phyloP scores from a whole-genome alignment of 768 basidiomycete genomes.

The Boletus edulis region DNA sequence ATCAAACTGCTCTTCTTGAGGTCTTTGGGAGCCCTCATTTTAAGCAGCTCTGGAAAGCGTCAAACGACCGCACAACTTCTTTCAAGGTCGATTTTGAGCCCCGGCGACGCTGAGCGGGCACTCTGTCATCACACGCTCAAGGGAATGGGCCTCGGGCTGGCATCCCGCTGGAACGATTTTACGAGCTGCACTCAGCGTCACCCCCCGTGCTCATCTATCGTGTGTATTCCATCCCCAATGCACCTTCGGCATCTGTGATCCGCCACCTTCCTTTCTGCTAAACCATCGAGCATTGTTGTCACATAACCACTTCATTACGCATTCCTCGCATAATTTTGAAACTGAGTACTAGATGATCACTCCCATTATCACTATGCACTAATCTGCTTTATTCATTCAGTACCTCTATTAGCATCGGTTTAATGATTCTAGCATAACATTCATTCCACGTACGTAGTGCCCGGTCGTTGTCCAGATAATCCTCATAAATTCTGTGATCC shows the following conservation, averaged over 20 bases:
- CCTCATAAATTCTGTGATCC: constrained; percentile 2
- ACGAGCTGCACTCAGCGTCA: constrained; percentile 6
- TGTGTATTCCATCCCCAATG: constrained; percentile 14
- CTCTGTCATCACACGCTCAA: constrained; percentile 2
- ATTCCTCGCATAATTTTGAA: constrained; percentile 32
- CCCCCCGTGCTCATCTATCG: constrained; percentile 4
- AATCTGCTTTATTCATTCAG: constrained; percentile 31
- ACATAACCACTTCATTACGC: constrained; percentile 38
- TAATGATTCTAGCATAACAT: constrained; percentile 31
- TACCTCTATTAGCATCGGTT: constrained; percentile 26
- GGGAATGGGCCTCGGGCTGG: constrained; percentile 15
- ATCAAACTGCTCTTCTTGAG: constrained; percentile 64
- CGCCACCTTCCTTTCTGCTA: constrained; percentile 21
- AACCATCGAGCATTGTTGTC: constrained; percentile 36
- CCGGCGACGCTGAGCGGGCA: constrained; percentile 33
- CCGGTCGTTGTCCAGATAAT: constrained; percentile 5
- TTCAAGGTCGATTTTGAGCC: constrained; percentile 71
- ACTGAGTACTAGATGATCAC: constrained; percentile 29
- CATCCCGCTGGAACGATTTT: constrained; percentile 7
- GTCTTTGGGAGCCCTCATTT: constrained; percentile 75
- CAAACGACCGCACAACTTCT: constrained; percentile 64
- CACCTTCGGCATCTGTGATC: constrained; percentile 28
- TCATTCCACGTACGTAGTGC: constrained; percentile 22
- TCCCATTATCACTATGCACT: constrained; percentile 29
- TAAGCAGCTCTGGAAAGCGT: constrained; percentile 69